Percentiles rank a stretch among this genome's conserved stretches.
phyloP scores from a whole-genome alignment of 257 asterid species.

The Jacaranda mimosifolia region DNA sequence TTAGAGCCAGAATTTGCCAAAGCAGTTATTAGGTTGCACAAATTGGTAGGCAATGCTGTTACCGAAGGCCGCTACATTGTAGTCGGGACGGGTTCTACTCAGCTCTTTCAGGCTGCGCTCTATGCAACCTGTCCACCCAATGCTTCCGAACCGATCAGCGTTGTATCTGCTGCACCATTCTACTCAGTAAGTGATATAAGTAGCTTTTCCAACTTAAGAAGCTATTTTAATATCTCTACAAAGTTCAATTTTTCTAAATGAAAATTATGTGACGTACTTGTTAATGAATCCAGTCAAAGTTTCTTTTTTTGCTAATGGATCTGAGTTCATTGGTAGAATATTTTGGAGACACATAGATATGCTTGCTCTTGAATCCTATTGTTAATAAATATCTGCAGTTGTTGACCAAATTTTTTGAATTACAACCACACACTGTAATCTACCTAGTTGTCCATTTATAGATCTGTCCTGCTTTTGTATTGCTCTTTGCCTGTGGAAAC shows the following conservation, averaged over 20 bases:
- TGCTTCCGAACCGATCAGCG: conserved; percentile 70
- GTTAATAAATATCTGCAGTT: background rate
- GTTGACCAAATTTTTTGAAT: conserved; percentile 19
- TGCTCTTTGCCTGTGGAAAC: conserved; percentile 22
- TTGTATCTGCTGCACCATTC: conserved; percentile 92
- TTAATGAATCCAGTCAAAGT: too few species aligned
- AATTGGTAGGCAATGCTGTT: conserved; percentile 80
- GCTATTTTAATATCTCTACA: too few species aligned
- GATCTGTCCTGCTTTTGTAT: conserved; percentile 39
- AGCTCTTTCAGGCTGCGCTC: conserved; percentile 85
- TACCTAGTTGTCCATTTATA: conserved; percentile 29
- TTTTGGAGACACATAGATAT: too few species aligned
- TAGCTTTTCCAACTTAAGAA: too few species aligned
- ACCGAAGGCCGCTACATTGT: conserved; percentile 79
- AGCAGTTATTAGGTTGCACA: conserved; percentile 73
- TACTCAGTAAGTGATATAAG: conserved; percentile 69
- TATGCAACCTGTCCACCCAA: conserved; percentile 75
- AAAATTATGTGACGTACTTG: too few species aligned
- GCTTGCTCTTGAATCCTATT: too few species aligned
- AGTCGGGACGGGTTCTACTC: conserved; percentile 95
- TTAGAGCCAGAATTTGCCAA: conserved; percentile 77
- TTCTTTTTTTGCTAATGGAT: too few species aligned
- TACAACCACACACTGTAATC: conserved; percentile 34
- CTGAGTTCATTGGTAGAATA: too few species aligned
- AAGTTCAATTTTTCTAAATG: too few species aligned